These are phyloP conservation scores for Beauveria asiatica DNA, from an alignment of 2,329 filamentous ascomycete genomes.

Conservation along the genomic window DNA sequence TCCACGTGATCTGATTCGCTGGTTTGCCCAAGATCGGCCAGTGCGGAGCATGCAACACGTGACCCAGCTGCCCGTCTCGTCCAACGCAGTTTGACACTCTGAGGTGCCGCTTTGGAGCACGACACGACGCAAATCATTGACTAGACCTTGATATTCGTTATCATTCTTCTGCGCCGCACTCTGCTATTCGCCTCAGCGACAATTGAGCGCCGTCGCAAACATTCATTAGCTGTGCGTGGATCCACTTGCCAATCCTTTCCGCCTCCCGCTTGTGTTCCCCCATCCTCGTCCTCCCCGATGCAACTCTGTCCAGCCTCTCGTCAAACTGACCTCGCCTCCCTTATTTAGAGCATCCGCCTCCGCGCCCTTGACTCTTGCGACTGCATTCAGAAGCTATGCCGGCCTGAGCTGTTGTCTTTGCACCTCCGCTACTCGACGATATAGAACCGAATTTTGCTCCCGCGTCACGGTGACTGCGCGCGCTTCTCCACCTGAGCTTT, in stretches of 20 bases:
- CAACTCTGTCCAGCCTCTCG: constrained; percentile 5
- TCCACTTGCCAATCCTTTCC: neutral
- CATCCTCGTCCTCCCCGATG: constrained; percentile 1
- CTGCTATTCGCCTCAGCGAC: constrained; percentile 1
- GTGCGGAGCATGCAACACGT: constrained; percentile 13
- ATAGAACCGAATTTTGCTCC: neutral
- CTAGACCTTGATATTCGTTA: constrained; percentile 10
- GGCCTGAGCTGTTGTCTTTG: neutral
- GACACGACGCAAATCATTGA: constrained; percentile 11
- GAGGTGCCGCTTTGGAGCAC: neutral
- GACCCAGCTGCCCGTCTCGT: constrained; percentile 10
- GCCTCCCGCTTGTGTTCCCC: constrained; percentile 1
- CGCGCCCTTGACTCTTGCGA: neutral
- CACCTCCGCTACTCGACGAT: constrained; percentile 1
- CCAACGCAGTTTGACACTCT: constrained; percentile 10
- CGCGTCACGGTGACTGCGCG: constrained; percentile 2
- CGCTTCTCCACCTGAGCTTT: constrained; percentile 5
- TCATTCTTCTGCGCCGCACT: constrained; percentile 5
- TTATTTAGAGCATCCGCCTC: neutral
- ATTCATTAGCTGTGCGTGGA: constrained; percentile 9
- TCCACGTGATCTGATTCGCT: constrained; percentile 6
- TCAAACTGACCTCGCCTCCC: neutral
- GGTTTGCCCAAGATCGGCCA: constrained; percentile 1
- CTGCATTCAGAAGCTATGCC: constrained; percentile 1
- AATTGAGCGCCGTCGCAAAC: neutral